A percentile compares a stretch with the other conserved stretches of the same genome.
Conservation (phyloP, 352 stramenopile species). For the Pythium phragmiticola region DNA sequence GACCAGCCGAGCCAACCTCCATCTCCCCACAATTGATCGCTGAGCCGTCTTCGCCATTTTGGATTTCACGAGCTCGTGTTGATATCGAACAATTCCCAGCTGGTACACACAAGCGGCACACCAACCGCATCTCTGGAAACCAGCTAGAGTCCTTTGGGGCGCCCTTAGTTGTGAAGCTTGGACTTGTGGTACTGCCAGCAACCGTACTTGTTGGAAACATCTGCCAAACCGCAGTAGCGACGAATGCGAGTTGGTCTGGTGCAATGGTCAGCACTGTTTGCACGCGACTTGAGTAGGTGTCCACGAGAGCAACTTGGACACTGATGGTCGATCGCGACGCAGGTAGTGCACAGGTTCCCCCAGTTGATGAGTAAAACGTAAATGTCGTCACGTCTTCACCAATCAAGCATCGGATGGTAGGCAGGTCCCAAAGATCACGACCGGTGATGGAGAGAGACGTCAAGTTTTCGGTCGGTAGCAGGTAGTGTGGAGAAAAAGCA, state of each 20-base stretch:
- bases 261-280: not conserved
- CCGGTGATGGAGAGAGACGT: slow-evolving; percentile 1
- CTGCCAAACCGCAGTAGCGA: not conserved
- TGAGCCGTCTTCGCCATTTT: not conserved
- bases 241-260: not conserved
- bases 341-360: not conserved
- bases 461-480: not conserved
- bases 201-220: not conserved
- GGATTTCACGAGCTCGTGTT: not conserved
- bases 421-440: not conserved
- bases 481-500: slow-evolving; percentile 28
- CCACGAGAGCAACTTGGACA: not conserved
- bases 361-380: not conserved
- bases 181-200: not conserved
- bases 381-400: slow-evolving; percentile 4
- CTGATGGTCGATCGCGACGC: not conserved
- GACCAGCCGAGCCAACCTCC: not conserved
- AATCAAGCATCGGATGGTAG: slow-evolving; percentile 6
- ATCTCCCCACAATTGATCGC: not conserved
- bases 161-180: not conserved
- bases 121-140: not conserved
- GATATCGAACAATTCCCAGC: not conserved
- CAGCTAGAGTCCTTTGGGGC: not conserved
- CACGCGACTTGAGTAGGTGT: not conserved
- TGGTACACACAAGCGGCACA: slow-evolving; percentile 10